These are phyloP conservation scores for Incumbomyces lentus DNA, from an alignment of 2,329 filamentous ascomycete genomes.

Conservation along the genomic window DNA sequence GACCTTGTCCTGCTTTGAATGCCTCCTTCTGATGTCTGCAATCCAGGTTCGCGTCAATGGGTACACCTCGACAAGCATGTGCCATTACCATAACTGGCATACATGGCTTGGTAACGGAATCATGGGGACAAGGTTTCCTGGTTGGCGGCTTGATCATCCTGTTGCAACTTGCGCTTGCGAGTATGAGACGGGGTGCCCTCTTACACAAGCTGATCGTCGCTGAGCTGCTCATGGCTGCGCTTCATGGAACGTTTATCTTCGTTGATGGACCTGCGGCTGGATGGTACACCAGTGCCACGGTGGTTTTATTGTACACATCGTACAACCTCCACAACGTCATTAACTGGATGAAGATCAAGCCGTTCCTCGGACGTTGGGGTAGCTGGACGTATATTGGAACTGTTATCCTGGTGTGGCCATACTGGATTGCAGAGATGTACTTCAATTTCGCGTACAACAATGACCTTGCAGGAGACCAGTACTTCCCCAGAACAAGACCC, in stretches of 20 bases:
- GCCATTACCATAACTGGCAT: constrained; percentile 35
- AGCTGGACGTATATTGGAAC: constrained; percentile 49
- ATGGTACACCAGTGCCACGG: constrained; percentile 53
- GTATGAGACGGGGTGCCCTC: constrained; percentile 39
- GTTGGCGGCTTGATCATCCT: constrained; percentile 41
- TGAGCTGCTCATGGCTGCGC: constrained; percentile 47
- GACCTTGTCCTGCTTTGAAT: neutral
- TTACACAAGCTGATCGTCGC: constrained; percentile 42
- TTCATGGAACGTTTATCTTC: constrained; percentile 51
- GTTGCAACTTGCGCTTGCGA: constrained; percentile 39
- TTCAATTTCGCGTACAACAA: constrained; percentile 56
- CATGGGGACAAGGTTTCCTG: constrained; percentile 41
- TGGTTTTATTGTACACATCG: constrained; percentile 48
- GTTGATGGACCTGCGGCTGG: constrained; percentile 44
- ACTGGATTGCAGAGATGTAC: constrained; percentile 55
- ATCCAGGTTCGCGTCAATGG: constrained; percentile 7
- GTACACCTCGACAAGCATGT: constrained; percentile 96
- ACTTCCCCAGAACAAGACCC: constrained; percentile 46
- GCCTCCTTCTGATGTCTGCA: neutral
- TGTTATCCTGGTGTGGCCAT: constrained; percentile 48
- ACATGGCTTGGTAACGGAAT: constrained; percentile 30
- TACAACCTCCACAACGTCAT: constrained; percentile 56
- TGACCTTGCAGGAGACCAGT: constrained; percentile 30
- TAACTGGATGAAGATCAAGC: constrained; percentile 55
- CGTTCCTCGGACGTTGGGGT: constrained; percentile 42